Base-by-base conservation (phyloP, 805 yeast species). In the Priceomyces melissophilus region DNA sequence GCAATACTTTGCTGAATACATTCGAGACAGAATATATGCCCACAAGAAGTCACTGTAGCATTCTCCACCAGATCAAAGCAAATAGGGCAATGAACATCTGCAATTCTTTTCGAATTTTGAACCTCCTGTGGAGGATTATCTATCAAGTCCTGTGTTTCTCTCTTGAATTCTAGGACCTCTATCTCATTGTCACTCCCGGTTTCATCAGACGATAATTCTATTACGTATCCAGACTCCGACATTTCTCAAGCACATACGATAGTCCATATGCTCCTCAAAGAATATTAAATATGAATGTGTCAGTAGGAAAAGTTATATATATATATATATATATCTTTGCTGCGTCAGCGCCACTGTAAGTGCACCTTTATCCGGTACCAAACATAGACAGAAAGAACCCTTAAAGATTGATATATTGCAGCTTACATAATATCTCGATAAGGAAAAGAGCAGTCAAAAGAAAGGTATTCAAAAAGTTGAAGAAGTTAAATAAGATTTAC, bases 41-140 rank as follows among this genome's bases (percentile, higher is more conserved):
- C 75, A 47, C 75, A 69, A 2, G 64, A 53, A 0, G 74, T 69
- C 32, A 63, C 57, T 35, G 74, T 67, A 36, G 74, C 74, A 38
- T 49, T 56, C 4, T 57, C 54, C 38, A 69, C 52, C n/a, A 60
- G 55, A 45, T 69, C 75, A 43, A 69, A 68, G 49, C 75, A 69
- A 26, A 69, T 64, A 16, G 75, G 75, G 44, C 75, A 69, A 45
- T 67, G 65, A 14, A 64, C 52, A 35, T 67, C 68, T 15, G 57
- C 52, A 23, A 69, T 52, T 35, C 56, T 60, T 50, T 68, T 68
- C 10, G 56, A 52, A 11, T 41, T 37, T n/a, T 53, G 54, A 8
- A 58, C 51, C 6, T 55, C 49, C 30, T 47, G 59, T 12, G 46
- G 47, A 4, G 58, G 56, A 37, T 57, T 50, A 28, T 58, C 47